Percentiles rank a stretch among this genome's conserved stretches.
These are phyloP conservation scores for Colletotrichum sp. DNA, from an alignment of 2,329 filamentous ascomycete species.

Conservation along the genomic window DNA sequence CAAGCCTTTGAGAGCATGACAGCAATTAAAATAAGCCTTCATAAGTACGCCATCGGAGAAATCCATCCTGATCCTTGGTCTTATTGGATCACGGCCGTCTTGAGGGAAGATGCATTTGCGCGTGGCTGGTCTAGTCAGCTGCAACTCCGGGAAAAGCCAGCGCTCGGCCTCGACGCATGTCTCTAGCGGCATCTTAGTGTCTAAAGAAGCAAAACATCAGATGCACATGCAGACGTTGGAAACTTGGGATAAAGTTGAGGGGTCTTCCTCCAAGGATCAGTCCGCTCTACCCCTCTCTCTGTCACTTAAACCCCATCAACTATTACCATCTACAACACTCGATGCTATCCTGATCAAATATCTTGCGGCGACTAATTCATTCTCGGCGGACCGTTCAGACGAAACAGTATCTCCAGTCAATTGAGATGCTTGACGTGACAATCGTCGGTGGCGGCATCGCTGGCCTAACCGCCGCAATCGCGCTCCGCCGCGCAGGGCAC, in stretches of 20 bases:
- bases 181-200: not conserved
- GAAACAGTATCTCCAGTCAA: not conserved
- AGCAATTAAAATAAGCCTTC: not conserved
- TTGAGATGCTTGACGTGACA: constrained; percentile 20
- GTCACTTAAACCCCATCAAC: not conserved
- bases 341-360: not conserved
- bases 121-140: not conserved
- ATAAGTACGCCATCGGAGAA: not conserved
- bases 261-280: not conserved
- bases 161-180: not conserved
- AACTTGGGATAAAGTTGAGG: not conserved
- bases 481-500: constrained; percentile 38
- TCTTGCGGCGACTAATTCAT: not conserved
- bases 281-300: not conserved
- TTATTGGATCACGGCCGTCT: not conserved
- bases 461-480: constrained; percentile 36
- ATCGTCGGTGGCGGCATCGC: constrained; percentile 42
- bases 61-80: not conserved
- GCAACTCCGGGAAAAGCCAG: not conserved
- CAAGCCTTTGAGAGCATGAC: not conserved
- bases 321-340: not conserved
- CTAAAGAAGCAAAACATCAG: not conserved
- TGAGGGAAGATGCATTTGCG: not conserved
- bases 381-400: not conserved
- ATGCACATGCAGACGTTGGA: not conserved